A percentile compares a stretch with the other conserved stretches of the same genome.
Evolutionary conservation across 2,329 filamentous ascomycete species (phyloP).

Genomic region (Tolypocladium amazonense): DNA sequence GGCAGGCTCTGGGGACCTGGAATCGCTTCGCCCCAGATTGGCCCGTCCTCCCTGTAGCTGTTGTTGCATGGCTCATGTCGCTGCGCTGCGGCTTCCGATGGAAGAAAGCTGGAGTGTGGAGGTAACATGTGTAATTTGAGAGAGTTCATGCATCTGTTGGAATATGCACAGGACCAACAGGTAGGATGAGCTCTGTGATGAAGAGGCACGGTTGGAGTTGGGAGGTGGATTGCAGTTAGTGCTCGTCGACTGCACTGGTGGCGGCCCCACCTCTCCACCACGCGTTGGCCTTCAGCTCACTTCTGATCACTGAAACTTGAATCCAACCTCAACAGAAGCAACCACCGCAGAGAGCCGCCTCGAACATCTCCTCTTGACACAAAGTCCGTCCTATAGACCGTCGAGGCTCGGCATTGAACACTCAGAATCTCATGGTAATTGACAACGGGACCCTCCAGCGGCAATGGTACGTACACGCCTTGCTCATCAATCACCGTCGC

Average conservation of each 20-base stretch:
- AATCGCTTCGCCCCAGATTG: constrained; percentile 18
- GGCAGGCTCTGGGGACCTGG: constrained; percentile 32
- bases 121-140: too few relatives aligned
- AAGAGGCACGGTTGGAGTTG: neutral
- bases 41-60: neutral
- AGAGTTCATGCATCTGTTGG: too few relatives aligned
- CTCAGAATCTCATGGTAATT: neutral
- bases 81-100: neutral
- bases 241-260: neutral
- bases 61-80: neutral
- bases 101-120: too few relatives aligned
- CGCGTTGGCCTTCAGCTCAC: neutral
- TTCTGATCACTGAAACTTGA: neutral
- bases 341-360: neutral
- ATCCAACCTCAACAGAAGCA: neutral
- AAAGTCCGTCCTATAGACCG: neutral
- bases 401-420: too few relatives aligned
- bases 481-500: neutral
- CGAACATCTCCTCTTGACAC: neutral
- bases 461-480: neutral
- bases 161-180: too few relatives aligned
- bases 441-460: neutral
- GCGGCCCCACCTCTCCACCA: neutral
- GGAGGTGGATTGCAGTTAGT: too few relatives aligned
- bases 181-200: too few relatives aligned